Evolutionary conservation across 768 basidiomycete genomes (phyloP).

Genomic region (Tulasnella calospora): DNA sequence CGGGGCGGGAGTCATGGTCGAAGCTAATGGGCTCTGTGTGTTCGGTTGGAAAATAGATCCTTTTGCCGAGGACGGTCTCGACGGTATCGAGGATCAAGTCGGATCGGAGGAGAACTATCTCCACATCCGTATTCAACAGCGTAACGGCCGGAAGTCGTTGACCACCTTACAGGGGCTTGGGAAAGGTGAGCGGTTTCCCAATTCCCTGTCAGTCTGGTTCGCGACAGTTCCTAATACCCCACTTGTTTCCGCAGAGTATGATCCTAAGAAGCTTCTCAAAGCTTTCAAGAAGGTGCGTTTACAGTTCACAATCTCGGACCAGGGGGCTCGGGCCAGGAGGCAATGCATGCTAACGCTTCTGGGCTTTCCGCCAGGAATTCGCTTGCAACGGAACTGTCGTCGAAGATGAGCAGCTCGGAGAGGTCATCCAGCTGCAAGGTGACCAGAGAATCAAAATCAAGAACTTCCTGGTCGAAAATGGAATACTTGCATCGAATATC

Average conservation of each 20-base stretch:
- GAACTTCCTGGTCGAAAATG: conserved; percentile 78
- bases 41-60: conserved; percentile 55
- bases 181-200: conserved; percentile 59
- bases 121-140: conserved; percentile 96
- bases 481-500: conserved; percentile 69
- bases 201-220: not conserved
- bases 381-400: conserved; percentile 98
- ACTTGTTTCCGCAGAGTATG: conserved; percentile 63
- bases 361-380: conserved; percentile 65
- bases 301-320: too few species aligned
- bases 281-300: conserved; percentile 92
- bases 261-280: conserved; percentile 95
- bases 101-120: conserved; percentile 79
- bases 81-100: conserved; percentile 66
- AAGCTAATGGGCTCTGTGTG: not conserved
- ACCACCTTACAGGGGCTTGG: conserved; percentile 95
- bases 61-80: conserved; percentile 89
- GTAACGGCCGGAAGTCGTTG: conserved; percentile 97
- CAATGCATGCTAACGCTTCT: not conserved
- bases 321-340: too few species aligned
- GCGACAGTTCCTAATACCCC: not conserved
- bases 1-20: conserved; percentile 15
- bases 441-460: conserved; percentile 92
- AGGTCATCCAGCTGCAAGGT: conserved; percentile 97
- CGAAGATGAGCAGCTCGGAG: conserved; percentile 90